phyloP scores from a whole-genome alignment of 2,329 filamentous ascomycete species.

The Ceratocystis diversiconidia region DNA sequence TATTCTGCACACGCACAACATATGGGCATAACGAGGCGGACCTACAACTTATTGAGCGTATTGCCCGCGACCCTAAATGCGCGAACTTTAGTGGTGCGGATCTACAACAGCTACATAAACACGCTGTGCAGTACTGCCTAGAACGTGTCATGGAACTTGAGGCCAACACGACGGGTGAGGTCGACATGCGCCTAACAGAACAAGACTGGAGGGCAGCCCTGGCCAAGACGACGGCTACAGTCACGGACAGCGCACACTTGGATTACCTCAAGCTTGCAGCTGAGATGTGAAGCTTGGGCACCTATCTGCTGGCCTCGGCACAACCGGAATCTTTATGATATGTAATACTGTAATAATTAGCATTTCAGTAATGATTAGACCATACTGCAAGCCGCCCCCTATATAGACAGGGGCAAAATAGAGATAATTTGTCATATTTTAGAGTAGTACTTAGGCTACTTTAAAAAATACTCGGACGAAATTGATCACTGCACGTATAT shows the following conservation, averaged over 20 bases:
- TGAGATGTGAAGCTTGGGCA: slow-evolving; percentile 12
- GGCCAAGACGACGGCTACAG: slow-evolving; percentile 35
- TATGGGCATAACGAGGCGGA: slow-evolving; percentile 32
- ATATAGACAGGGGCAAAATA: background rate
- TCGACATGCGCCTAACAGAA: slow-evolving; percentile 25
- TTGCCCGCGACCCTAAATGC: slow-evolving; percentile 56
- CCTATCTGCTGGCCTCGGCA: slow-evolving; percentile 21
- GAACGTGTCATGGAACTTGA: slow-evolving; percentile 26
- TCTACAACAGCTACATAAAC: slow-evolving; percentile 34
- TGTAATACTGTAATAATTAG: slow-evolving; percentile 1
- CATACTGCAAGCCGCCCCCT: background rate
- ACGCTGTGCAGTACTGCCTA: slow-evolving; percentile 38
- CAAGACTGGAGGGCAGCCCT: slow-evolving; percentile 42
- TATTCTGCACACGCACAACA: slow-evolving; percentile 37
- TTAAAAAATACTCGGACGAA: too few relatives aligned
- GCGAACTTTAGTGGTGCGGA: slow-evolving; percentile 62
- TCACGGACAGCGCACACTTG: slow-evolving; percentile 29
- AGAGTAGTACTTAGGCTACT: too few relatives aligned
- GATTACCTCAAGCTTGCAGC: slow-evolving; percentile 14
- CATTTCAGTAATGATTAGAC: background rate
- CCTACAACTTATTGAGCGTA: slow-evolving; percentile 39
- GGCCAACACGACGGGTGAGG: slow-evolving; percentile 21
- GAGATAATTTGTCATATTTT: background rate
- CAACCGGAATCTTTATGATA: background rate
- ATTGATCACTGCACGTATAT: too few relatives aligned